phyloP scores from a whole-genome alignment of 192 early-diverging fungal species.

The Helicostylum pulchrum region DNA sequence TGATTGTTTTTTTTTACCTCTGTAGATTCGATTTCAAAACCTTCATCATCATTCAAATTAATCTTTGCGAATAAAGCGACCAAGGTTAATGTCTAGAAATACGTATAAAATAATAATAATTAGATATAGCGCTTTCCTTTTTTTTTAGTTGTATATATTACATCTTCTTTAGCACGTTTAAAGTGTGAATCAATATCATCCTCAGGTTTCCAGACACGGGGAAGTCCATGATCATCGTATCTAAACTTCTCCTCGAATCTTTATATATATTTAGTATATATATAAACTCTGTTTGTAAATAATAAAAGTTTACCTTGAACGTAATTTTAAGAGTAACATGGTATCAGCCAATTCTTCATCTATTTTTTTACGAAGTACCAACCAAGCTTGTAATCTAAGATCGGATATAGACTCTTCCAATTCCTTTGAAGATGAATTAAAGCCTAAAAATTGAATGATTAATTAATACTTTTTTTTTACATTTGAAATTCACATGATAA shows the following conservation, averaged over 20 bases:
- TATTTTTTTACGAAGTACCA: conserved; percentile 64
- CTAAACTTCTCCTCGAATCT: conserved; percentile 90
- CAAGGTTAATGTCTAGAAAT: conserved; percentile 51
- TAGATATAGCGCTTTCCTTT: not conserved
- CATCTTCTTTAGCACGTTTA: conserved; percentile 64
- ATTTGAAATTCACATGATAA: not conserved
- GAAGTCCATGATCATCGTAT: conserved; percentile 90
- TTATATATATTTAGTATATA: not conserved
- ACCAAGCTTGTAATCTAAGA: conserved; percentile 70
- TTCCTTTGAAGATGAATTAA: conserved; percentile 54
- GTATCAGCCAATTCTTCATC: conserved; percentile 82
- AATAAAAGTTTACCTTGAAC: conserved; percentile 37
- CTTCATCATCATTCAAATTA: conserved; percentile 46
- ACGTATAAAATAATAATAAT: not conserved
- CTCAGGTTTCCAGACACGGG: conserved; percentile 90
- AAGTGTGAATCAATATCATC: conserved; percentile 95
- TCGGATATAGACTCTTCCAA: conserved; percentile 47
- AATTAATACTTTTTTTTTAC: too few species aligned
- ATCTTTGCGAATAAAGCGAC: conserved; percentile 73
- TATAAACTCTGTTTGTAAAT: not conserved
- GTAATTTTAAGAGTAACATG: conserved; percentile 77
- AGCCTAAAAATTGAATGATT: conserved; percentile 25
- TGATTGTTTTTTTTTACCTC: conserved; percentile 9
- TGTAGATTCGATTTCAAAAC: conserved; percentile 34
- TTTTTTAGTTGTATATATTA: conserved; percentile 6